A percentile compares a stretch with the other conserved stretches of the same genome.
phyloP scores from a whole-genome alignment of 768 basidiomycete genomes.

The Hygrocybe punicea region DNA sequence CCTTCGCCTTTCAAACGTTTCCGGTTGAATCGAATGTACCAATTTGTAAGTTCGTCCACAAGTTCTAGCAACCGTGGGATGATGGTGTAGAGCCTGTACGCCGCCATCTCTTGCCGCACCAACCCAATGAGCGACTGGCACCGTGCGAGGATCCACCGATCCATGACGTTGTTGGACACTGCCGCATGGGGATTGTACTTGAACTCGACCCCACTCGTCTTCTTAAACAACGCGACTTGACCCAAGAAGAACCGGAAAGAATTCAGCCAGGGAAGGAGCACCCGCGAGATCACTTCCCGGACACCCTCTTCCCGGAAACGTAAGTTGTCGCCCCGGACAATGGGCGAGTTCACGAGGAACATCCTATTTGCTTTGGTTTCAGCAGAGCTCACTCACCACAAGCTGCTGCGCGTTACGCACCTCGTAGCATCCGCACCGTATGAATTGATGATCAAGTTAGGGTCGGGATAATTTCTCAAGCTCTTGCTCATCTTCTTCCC shows the following conservation, averaged over 20 bases:
- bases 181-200: slow-evolving; percentile 83
- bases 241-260: slow-evolving; percentile 98
- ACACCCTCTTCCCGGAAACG: slow-evolving; percentile 98
- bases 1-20: slow-evolving; percentile 93
- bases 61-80: slow-evolving; percentile 91
- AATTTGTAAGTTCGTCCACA: slow-evolving; percentile 95
- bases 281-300: slow-evolving; percentile 93
- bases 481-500: slow-evolving; percentile 99
- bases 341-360: slow-evolving; percentile 98
- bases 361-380: slow-evolving; percentile 50
- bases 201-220: slow-evolving; percentile 73
- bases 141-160: slow-evolving; percentile 96
- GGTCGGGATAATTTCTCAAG: slow-evolving; percentile 94
- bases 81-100: slow-evolving; percentile 95
- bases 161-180: slow-evolving; percentile 91
- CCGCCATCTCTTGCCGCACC: slow-evolving; percentile 93
- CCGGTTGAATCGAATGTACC: slow-evolving; percentile 99
- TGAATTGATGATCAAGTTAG: slow-evolving; percentile 80
- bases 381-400: slow-evolving; percentile 3
- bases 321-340: slow-evolving; percentile 95
- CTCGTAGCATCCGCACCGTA: slow-evolving; percentile 96
- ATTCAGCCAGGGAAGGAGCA: slow-evolving; percentile 96
- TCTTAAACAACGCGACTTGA: slow-evolving; percentile 85
- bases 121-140: slow-evolving; percentile 94
- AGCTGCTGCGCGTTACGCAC: slow-evolving; percentile 34